phyloP scores from a whole-genome alignment of 441 rosid species.

The Erodium trifolium region DNA sequence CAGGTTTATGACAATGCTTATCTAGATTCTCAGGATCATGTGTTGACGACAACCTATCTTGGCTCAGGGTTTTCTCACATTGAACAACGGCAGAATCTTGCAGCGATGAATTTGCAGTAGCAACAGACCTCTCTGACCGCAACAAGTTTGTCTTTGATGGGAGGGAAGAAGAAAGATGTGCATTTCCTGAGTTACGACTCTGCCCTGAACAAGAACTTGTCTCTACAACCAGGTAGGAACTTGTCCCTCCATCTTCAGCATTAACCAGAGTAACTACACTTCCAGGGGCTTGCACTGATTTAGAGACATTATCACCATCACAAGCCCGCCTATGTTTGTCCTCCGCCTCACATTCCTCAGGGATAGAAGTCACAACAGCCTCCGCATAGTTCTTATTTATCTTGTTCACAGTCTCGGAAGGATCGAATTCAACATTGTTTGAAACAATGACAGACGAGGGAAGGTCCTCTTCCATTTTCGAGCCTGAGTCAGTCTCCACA shows the following conservation, averaged over 20 bases:
- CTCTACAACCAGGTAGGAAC: conserved; percentile 23
- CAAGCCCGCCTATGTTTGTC: conserved; percentile 19
- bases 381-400: conserved; percentile 21
- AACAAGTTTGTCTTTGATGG: conserved; percentile 26
- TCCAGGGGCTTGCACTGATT: conserved; percentile 22
- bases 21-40: conserved; percentile 25
- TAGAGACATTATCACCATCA: conserved; percentile 21
- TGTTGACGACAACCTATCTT: conserved; percentile 33
- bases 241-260: not conserved
- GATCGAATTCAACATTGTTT: conserved; percentile 35
- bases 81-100: conserved; percentile 28
- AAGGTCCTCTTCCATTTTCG: conserved; percentile 34
- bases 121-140: conserved; percentile 26
- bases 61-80: conserved; percentile 23
- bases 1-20: conserved; percentile 22
- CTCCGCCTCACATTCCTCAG: conserved; percentile 27
- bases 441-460: conserved; percentile 25
- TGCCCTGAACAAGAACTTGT: conserved; percentile 27
- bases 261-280: conserved; percentile 23
- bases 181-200: conserved; percentile 25
- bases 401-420: conserved; percentile 21
- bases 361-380: conserved; percentile 25
- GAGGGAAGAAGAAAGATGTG: conserved; percentile 30
- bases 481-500: conserved; percentile 43
- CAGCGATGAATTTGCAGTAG: conserved; percentile 19